Evolutionary conservation across 106 monocot species (phyloP).

Genomic region (Amphibolis antarctica): DNA sequence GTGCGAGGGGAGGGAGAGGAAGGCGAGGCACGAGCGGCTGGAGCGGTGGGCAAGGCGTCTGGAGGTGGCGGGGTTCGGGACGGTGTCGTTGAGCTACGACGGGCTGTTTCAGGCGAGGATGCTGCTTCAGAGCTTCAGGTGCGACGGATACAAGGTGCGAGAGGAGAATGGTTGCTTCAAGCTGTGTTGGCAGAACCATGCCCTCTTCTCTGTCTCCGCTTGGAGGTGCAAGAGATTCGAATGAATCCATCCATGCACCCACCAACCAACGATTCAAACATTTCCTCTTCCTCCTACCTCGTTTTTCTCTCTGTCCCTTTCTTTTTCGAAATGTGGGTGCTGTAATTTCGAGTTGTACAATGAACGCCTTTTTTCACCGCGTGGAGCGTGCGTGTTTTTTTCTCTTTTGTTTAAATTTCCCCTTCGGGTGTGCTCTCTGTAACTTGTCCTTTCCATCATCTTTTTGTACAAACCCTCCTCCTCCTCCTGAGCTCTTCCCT

Average conservation of each 20-base stretch:
- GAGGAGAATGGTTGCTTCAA: conserved; percentile 36
- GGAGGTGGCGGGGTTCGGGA: conserved; percentile 37
- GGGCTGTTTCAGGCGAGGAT: conserved; percentile 34
- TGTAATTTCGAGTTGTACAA: too few relatives aligned
- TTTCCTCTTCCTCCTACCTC: not conserved
- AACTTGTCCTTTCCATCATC: too few relatives aligned
- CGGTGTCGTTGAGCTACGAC: conserved; percentile 36
- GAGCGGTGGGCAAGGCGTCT: conserved; percentile 43
- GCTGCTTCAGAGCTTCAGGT: conserved; percentile 30
- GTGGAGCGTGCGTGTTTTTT: too few relatives aligned
- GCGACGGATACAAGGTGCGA: conserved; percentile 40
- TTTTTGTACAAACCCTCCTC: too few relatives aligned
- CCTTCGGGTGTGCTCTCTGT: too few relatives aligned
- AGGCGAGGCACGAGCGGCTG: conserved; percentile 62
- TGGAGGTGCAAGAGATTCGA: conserved; percentile 49
- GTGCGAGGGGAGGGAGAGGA: conserved; percentile 57
- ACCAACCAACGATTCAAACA: too few relatives aligned
- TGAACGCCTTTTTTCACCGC: too few relatives aligned
- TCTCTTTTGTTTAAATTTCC: too few relatives aligned
- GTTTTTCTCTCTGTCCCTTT: too few relatives aligned
- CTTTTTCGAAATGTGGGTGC: too few relatives aligned
- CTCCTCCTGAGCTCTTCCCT: too few relatives aligned
- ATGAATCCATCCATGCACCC: conserved; percentile 11
- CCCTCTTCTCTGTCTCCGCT: conserved; percentile 57
- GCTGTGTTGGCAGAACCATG: conserved; percentile 56